Percentiles rank a stretch among this genome's conserved stretches.
These are phyloP conservation scores for Articulospora tetracladia DNA, from an alignment of 495 filamentous ascomycete genomes.

Conservation along the genomic window DNA sequence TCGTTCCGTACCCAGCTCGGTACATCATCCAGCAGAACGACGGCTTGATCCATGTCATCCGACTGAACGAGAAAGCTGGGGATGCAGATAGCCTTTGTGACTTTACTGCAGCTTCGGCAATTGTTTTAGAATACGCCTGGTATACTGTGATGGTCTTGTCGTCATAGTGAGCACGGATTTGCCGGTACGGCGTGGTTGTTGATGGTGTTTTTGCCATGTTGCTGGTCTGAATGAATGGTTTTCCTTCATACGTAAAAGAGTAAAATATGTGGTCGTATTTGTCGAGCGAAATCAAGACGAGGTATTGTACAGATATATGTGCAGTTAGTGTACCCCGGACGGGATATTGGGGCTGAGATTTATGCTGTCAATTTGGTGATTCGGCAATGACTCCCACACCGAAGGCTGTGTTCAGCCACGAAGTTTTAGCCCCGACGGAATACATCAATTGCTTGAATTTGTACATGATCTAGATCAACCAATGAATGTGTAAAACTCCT, in stretches of 20 bases:
- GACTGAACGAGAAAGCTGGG: conserved; percentile 42
- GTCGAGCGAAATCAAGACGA: not conserved
- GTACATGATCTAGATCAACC: too few relatives aligned
- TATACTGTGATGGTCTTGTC: conserved; percentile 54
- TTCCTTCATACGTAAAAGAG: not conserved
- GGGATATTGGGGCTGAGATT: not conserved
- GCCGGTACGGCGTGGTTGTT: conserved; percentile 37
- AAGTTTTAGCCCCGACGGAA: not conserved
- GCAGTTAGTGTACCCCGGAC: not conserved
- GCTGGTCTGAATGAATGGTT: not conserved
- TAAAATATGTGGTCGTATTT: not conserved
- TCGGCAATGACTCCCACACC: not conserved
- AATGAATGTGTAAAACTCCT: too few relatives aligned
- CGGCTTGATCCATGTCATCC: conserved; percentile 71
- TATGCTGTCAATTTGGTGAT: not conserved
- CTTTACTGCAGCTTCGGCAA: conserved; percentile 49
- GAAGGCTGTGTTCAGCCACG: not conserved
- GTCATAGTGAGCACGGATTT: conserved; percentile 50
- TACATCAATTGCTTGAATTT: too few relatives aligned
- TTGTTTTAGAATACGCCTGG: conserved; percentile 53
- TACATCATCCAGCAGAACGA: conserved; percentile 65
- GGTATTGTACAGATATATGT: not conserved
- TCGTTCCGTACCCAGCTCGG: conserved; percentile 50
- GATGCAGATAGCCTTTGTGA: conserved; percentile 48
- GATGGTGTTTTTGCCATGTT: not conserved